phyloP scores from a whole-genome alignment of 1,139 yeast genomes.

The Hyphopichia pseudoburtonii region DNA sequence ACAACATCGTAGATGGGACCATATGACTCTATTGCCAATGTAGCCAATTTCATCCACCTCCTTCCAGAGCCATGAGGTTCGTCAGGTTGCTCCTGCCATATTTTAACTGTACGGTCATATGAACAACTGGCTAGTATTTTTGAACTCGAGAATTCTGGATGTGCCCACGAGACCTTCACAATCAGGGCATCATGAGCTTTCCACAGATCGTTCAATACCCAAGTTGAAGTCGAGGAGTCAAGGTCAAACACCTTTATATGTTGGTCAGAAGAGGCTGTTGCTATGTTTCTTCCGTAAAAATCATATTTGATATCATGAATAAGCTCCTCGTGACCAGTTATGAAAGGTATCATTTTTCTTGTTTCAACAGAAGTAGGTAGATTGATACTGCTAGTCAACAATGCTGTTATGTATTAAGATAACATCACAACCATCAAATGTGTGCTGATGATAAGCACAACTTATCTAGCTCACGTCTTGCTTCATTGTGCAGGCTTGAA shows the following conservation, averaged over 20 bases:
- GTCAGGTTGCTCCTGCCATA: conserved; percentile 89
- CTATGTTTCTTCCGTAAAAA: conserved; percentile 85
- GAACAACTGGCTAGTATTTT: conserved; percentile 81
- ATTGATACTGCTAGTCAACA: no score
- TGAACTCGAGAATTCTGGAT: conserved; percentile 84
- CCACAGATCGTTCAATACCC: conserved; percentile 88
- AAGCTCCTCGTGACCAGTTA: conserved; percentile 88
- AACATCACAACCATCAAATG: no score
- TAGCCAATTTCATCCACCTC: conserved; percentile 76
- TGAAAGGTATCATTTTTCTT: conserved; percentile 69
- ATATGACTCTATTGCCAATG: conserved; percentile 72
- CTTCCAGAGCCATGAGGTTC: conserved; percentile 74
- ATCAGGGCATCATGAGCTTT: conserved; percentile 92
- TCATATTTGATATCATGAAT: conserved; percentile 87
- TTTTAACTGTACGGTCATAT: conserved; percentile 81
- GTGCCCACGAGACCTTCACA: conserved; percentile 85
- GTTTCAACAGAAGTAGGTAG: no score
- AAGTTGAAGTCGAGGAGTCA: conserved; percentile 53
- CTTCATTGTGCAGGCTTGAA: no score
- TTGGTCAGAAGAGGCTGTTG: conserved; percentile 91
- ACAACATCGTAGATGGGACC: conserved; percentile 90
- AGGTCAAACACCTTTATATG: conserved; percentile 84
- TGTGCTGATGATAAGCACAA: no score
- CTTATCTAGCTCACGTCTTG: no score
- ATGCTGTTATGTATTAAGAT: no score